phyloP scores from a whole-genome alignment of 2,329 filamentous ascomycete species.

The Colletotrichum spaethianum region DNA sequence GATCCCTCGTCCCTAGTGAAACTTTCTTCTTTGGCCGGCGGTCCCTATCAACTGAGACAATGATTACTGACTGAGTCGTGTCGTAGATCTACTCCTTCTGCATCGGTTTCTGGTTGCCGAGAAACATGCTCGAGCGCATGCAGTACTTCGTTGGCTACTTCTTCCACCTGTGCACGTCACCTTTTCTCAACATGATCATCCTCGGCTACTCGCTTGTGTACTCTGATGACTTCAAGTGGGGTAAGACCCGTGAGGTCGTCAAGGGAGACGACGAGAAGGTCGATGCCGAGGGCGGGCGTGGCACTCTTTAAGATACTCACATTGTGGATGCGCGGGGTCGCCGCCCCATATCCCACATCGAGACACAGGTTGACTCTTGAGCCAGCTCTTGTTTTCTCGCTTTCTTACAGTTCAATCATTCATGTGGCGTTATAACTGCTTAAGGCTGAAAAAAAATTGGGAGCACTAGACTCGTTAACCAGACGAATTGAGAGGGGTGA shows the following conservation, averaged over 20 bases:
- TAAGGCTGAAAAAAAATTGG: slow-evolving; percentile 24
- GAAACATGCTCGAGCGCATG: slow-evolving; percentile 53
- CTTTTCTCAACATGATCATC: slow-evolving; percentile 60
- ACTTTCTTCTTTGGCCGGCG: background rate
- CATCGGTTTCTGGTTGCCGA: slow-evolving; percentile 58
- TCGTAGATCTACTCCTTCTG: slow-evolving; percentile 57
- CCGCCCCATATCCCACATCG: background rate
- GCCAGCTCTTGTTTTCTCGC: background rate
- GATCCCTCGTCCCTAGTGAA: background rate
- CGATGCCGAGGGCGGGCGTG: slow-evolving; percentile 43
- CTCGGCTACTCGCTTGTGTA: slow-evolving; percentile 58
- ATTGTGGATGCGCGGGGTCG: background rate
- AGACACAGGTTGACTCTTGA: slow-evolving; percentile 6
- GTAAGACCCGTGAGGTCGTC: slow-evolving; percentile 59
- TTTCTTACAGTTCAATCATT: slow-evolving; percentile 33
- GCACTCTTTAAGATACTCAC: slow-evolving; percentile 38
- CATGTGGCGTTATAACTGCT: slow-evolving; percentile 30
- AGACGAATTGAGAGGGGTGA: slow-evolving; percentile 22
- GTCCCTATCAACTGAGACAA: background rate
- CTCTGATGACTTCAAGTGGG: slow-evolving; percentile 63
- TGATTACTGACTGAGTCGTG: slow-evolving; percentile 19
- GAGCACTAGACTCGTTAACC: slow-evolving; percentile 32
- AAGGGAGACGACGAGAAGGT: slow-evolving; percentile 44
- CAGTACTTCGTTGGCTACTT: slow-evolving; percentile 58
- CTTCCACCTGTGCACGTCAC: slow-evolving; percentile 54